Evolutionary conservation across 139 green algal genomes (phyloP), one percentile per base, ranked within the genome.

Genomic region (Chlamydomonas urium): DNA sequence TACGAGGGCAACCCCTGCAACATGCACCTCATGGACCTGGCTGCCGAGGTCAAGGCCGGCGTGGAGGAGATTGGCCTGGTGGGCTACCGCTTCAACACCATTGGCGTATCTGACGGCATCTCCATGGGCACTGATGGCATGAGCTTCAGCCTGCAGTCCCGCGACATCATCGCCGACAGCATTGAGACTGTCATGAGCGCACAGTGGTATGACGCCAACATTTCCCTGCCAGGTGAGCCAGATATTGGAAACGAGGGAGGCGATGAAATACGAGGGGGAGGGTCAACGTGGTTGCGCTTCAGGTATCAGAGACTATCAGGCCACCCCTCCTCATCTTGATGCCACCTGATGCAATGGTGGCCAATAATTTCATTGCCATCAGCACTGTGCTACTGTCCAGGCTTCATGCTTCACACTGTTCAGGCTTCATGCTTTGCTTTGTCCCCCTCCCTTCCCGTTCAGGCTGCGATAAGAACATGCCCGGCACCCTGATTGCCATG

Each of bases 1-100:
- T 99, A 96, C 66, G 94, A 99, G 80, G 94, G 94, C 76, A 99
- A 99, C 85, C 89, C 95, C 38, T 99, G 95, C 93, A 99, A 99
- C 87, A 99, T 98, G 93, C 95, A 99, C 85, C 87, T 99, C 29
- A 88, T 97, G 78, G 84, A 94, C 73, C 83, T 99, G 61, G 91
- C 91, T 1, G 87, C 83, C 2, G 86, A 96, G 53, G 94, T 99
- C 24, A 98, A 98, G 84, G 72, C 79, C n/a, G 95, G 95, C 47
- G 90, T 98, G 47, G 61, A 85, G 61, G 78, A 79, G 3, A 85
- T 83, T 0, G 90, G 90, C 58, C 77, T 99, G 89, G 92, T 99
- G 23, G 91, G 89, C 56, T 94, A 91, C 77, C 80, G 93, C 23
- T 97, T 96, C 86, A 96, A 97, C 88, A 97, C 92, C 33, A 92